Percentiles rank a stretch among this genome's conserved stretches.
These are phyloP conservation scores for Colletotrichum higginsianum DNA, from an alignment of 2,329 filamentous ascomycete species.

Conservation along the genomic window DNA sequence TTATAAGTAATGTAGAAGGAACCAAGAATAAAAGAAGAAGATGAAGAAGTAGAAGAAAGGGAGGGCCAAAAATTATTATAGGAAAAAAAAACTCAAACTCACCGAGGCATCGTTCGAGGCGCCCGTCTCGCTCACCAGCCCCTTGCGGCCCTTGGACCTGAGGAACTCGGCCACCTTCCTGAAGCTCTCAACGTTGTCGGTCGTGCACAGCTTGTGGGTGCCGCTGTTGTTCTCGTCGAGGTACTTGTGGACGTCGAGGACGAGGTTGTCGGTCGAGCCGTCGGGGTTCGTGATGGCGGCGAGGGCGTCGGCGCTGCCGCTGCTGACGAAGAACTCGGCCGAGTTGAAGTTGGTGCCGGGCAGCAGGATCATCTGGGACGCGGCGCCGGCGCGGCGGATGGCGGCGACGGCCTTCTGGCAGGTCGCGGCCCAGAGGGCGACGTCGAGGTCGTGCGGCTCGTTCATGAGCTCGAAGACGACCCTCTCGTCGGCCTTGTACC, in stretches of 20 bases:
- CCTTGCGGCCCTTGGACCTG: slow-evolving; percentile 62
- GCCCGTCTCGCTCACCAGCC: slow-evolving; percentile 68
- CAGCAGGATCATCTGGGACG: slow-evolving; percentile 73
- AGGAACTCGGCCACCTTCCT: slow-evolving; percentile 62
- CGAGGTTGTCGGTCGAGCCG: slow-evolving; percentile 68
- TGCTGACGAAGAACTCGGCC: slow-evolving; percentile 63
- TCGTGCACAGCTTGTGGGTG: slow-evolving; percentile 65
- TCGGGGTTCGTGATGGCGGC: slow-evolving; percentile 71
- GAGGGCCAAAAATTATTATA: too few relatives aligned
- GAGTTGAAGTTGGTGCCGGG: slow-evolving; percentile 73
- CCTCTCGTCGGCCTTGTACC: slow-evolving; percentile 68
- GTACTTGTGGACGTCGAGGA: slow-evolving; percentile 74
- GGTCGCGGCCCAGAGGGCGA: slow-evolving; percentile 70
- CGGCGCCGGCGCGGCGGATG: slow-evolving; percentile 76
- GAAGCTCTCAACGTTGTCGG: slow-evolving; percentile 67
- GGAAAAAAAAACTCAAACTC: too few relatives aligned
- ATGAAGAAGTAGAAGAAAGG: too few relatives aligned
- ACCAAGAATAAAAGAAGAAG: too few relatives aligned
- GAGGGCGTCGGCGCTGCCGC: slow-evolving; percentile 66
- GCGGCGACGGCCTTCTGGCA: slow-evolving; percentile 76
- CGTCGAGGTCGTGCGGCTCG: slow-evolving; percentile 74
- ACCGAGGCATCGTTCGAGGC: slow-evolving; percentile 60
- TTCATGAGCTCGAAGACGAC: slow-evolving; percentile 79
- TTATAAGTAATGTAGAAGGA: too few relatives aligned
- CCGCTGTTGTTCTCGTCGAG: slow-evolving; percentile 72